Evolutionary conservation across 2,329 filamentous ascomycete species (phyloP), one percentile per base, ranked within the genome.

Genomic region (Epicoccum sorghinum): DNA sequence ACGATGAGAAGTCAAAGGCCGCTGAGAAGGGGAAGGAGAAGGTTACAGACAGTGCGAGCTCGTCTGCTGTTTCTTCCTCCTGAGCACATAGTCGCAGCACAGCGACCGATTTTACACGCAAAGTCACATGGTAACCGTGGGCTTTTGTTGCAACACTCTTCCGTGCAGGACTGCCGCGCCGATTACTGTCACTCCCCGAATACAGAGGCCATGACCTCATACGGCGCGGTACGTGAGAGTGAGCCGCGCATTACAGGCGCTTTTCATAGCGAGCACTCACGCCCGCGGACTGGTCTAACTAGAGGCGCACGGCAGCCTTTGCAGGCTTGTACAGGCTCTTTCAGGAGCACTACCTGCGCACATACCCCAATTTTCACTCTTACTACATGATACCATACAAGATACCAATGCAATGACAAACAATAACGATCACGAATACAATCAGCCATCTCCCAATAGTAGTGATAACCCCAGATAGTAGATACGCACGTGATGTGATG

Each of bases 1-100:
- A 76, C 42, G 71, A 72, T 46, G 73, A 71, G 61, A 73, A 72
- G 57, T 64, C 64, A 29, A 56, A 67, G 9, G 72, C 70, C 27
- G 73, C 72, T 51, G 71, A 70, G 44, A 55, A 46, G 12, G 52
- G 52, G 5, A 73, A 75, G 39, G 66, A 65, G 30, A 66, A 66
- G 50, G 68, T 53, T 2, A 52, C 63, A 14, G 42, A 52, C 23
- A 62, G 68, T 5, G 57, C 60, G 18, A 48, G 62, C 7, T 71
- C 71, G 13, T 70, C 69, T 22, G 41, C 46, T 32, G 46, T 55
- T 13, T 7, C 46, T 3, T 55, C 52, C 10, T 61, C 62, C 33
- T 67, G 64, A 67, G 30, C 18, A 33, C 30, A 14, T 3, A 4
- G 2, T 1, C 12, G 23, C 14, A 14, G n/a, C 7, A 18, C n/a